Evolutionary conservation across 83 land plant species (phyloP).

Genomic region (Picea abies): DNA sequence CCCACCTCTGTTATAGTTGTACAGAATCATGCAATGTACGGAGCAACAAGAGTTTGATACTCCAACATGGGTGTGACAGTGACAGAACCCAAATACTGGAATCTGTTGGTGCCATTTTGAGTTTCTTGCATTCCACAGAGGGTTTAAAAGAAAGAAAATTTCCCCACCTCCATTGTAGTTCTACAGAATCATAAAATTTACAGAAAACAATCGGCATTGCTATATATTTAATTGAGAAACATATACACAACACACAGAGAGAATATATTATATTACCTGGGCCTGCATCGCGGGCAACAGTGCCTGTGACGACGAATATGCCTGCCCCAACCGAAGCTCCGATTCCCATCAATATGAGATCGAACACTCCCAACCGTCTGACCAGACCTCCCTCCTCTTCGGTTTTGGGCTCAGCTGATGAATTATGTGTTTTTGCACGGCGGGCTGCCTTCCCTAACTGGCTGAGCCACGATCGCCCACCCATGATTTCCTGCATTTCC

Average conservation of each 20-base stretch:
- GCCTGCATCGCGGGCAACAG: conserved; percentile 95
- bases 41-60: no score
- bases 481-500: neutral
- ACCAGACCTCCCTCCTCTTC: conserved; percentile 47
- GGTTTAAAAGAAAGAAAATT: neutral
- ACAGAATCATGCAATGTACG: no score
- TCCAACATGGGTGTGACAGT: no score
- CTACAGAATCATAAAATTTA: no score
- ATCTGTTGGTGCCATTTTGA: no score
- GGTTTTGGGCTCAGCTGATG: no score
- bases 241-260: neutral
- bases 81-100: no score
- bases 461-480: neutral
- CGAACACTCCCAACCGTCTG: conserved; percentile 72
- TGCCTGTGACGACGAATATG: conserved; percentile 90
- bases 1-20: no score
- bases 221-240: no score
- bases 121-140: neutral
- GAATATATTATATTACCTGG: conserved; percentile 50
- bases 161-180: no score
- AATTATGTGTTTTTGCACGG: neutral
- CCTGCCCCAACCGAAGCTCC: conserved; percentile 94
- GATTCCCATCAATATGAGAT: conserved; percentile 72
- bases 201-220: no score
- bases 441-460: neutral